Base-by-base conservation (phyloP, 2,329 filamentous ascomycete species). In the Pseudogymnoascus pannorum region DNA sequence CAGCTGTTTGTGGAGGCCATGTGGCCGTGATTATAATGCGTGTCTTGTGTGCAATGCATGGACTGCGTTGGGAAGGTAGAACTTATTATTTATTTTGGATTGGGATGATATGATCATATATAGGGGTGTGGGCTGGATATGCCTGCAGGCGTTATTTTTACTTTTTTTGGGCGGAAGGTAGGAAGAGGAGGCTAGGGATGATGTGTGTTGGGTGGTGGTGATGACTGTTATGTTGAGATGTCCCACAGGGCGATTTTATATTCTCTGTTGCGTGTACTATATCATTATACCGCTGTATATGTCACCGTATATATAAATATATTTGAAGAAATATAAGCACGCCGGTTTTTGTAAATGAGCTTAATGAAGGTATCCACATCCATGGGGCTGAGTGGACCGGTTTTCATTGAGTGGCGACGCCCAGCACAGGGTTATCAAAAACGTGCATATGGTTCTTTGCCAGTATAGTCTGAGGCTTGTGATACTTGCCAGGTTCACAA, bases 71-170 rank as follows among this genome's bases (percentile, higher is more conserved):
- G 16, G 18, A 5, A 18, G 36, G 4, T 5, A 7, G n/a, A n/a
- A n/a, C n/a, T n/a, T n/a, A n/a, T n/a, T n/a, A n/a, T 16, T 38
- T 16, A 11, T 33, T 57, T 57, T 57, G 26, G 54, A 33, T 57
- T 12, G 6, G 24, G 24, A 35, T 57, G 44, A 20, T n/a, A 24
- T 57, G 54, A 57, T 33, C 91, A 48, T 48, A 8, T 48, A 48
- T 26, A 40, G 5, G 22, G 20, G 11, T 48, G 42, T 26, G 42
- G 42, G 42, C 9, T 48, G 22, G 42, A n/a, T 48, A 26, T 48
- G 22, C 42, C 42, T 22, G 26, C 16, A 11, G 20, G 20, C 42
- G 22, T 48, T 26, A 3, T 31, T 31, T 31, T 9, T 48, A 8
- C 16, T 26, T n/a, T 48, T 48, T 22, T 6, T 40, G 42, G 14